Percentiles rank a stretch among this genome's conserved stretches.
These are phyloP conservation scores for Diaporthe sp. DNA, from an alignment of 2,329 filamentous ascomycete species.

Conservation along the genomic window DNA sequence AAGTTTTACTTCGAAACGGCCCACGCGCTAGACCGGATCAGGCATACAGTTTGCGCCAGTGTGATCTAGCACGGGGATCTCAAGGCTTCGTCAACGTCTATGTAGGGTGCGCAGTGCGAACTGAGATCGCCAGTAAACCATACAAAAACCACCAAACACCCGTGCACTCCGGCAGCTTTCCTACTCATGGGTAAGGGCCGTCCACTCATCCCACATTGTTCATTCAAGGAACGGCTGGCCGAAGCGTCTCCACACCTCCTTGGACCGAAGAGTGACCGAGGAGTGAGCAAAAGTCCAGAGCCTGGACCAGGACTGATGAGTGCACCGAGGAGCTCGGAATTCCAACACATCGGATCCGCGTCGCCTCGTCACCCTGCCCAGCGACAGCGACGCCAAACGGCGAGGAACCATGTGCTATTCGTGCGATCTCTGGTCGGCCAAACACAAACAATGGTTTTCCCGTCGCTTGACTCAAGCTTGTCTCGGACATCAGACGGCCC, in stretches of 20 bases:
- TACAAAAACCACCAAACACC: conserved; percentile 22
- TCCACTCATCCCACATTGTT: conserved; percentile 10
- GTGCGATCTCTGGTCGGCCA: conserved; percentile 23
- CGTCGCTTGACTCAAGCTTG: conserved; percentile 34
- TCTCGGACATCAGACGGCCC: conserved; percentile 37
- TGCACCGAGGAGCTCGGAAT: conserved; percentile 22
- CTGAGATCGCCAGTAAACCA: conserved; percentile 11
- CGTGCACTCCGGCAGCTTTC: not conserved
- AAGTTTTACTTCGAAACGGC: conserved; percentile 9
- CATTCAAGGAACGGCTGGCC: conserved; percentile 27
- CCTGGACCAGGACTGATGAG: conserved; percentile 6
- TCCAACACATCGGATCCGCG: conserved; percentile 25
- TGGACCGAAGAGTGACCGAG: conserved; percentile 21
- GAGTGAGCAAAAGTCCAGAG: conserved; percentile 12
- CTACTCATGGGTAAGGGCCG: conserved; percentile 25
- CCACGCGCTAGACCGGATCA: conserved; percentile 19
- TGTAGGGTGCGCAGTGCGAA: conserved; percentile 11
- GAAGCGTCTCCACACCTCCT: conserved; percentile 4
- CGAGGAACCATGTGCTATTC: conserved; percentile 3
- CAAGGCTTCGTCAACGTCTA: conserved; percentile 9
- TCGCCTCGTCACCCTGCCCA: conserved; percentile 10
- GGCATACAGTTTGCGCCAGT: conserved; percentile 16
- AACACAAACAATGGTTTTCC: conserved; percentile 25
- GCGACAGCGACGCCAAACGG: conserved; percentile 9
- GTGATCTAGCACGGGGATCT: not conserved